Conservation (phyloP, 2,329 filamentous ascomycete genomes). For the Bipolaris sorokiniana region DNA sequence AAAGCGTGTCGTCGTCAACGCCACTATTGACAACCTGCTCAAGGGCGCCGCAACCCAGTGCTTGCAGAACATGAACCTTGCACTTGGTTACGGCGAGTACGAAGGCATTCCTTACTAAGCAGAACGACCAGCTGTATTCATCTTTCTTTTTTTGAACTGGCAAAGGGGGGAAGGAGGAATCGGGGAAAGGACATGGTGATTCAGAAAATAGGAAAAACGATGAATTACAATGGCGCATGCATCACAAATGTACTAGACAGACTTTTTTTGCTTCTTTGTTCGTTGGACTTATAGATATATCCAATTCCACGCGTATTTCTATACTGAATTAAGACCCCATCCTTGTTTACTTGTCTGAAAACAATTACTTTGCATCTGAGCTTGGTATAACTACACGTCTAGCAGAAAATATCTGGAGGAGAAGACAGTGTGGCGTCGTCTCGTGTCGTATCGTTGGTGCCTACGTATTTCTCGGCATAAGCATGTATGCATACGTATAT, state of each 20-base stretch:
- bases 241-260: slow-evolving; percentile 7
- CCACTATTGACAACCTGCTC: slow-evolving; percentile 89
- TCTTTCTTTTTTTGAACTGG: not conserved
- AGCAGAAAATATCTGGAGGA: no score
- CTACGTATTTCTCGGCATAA: no score
- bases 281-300: slow-evolving; percentile 18
- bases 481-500: no score
- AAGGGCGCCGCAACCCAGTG: slow-evolving; percentile 95
- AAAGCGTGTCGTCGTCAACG: slow-evolving; percentile 91
- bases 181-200: not conserved
- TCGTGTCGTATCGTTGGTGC: no score
- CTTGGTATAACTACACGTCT: no score
- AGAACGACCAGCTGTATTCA: no score
- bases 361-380: no score
- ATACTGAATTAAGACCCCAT: not conserved
- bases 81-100: slow-evolving; percentile 86
- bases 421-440: no score
- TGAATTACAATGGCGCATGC: slow-evolving; percentile 7
- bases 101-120: slow-evolving; percentile 73
- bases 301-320: slow-evolving; percentile 13
- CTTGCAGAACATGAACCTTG: slow-evolving; percentile 93
- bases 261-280: not conserved
- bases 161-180: no score
- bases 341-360: no score
- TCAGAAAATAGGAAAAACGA: not conserved